Evolutionary conservation across 306 rosid genomes (phyloP).

Genomic region (Adenanthera pavonina): DNA sequence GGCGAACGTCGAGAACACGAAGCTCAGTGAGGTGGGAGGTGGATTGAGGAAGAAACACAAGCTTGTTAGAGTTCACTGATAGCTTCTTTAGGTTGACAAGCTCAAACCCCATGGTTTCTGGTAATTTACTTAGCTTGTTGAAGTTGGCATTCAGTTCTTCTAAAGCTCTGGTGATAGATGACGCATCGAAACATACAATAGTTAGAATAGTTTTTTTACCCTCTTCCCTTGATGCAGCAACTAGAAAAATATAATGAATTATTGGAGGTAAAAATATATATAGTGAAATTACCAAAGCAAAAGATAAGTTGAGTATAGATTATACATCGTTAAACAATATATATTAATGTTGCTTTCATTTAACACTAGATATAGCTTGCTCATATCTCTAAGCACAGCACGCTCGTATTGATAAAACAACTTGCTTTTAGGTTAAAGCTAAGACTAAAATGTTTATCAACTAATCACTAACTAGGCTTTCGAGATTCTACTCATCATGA

Average conservation of each 20-base stretch:
- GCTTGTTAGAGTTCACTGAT: conserved; percentile 79
- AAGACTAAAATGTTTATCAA: not conserved
- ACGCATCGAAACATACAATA: not conserved
- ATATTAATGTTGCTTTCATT: not conserved
- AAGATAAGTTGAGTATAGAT: not conserved
- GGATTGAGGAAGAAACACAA: conserved; percentile 65
- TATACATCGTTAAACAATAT: not conserved
- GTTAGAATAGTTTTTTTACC: not conserved
- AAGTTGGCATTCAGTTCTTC: conserved; percentile 91
- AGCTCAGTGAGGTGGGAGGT: conserved; percentile 65
- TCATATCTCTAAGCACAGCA: not conserved
- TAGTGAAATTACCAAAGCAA: not conserved
- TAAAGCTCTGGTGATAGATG: conserved; percentile 50
- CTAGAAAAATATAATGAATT: not conserved
- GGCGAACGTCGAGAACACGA: conserved; percentile 65
- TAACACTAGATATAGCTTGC: not conserved
- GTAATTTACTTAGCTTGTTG: conserved; percentile 67
- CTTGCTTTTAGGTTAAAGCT: not conserved
- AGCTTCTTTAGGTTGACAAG: conserved; percentile 70
- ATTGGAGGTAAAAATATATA: not conserved
- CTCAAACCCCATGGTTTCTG: conserved; percentile 76
- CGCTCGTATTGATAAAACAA: not conserved
- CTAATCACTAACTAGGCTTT: conserved; percentile 9
- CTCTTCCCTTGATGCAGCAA: not conserved
- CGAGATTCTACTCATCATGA: conserved; percentile 22